These are phyloP conservation scores for Abeoforma whisleri DNA, from an alignment of 78 protist genomes.

Conservation along the genomic window DNA sequence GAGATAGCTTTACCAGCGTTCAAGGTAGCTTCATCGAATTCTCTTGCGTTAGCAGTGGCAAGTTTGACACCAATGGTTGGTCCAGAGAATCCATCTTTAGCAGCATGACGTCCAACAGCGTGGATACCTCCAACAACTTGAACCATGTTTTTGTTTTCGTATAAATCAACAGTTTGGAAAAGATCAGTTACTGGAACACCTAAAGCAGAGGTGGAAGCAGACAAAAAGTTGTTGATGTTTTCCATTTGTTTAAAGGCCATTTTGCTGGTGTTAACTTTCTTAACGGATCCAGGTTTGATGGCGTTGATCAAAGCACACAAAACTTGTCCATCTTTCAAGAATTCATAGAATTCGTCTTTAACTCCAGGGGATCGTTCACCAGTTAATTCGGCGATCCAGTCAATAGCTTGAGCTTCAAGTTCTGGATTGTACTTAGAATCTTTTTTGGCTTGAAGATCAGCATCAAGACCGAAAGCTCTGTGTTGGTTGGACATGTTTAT, in stretches of 20 bases:
- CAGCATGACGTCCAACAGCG: slow-evolving; percentile 27
- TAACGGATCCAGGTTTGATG: slow-evolving; percentile 20
- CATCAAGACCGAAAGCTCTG: slow-evolving; percentile 38
- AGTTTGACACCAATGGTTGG: slow-evolving; percentile 24
- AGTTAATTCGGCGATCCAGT: not conserved
- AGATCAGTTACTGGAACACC: slow-evolving; percentile 21
- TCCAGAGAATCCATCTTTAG: not conserved
- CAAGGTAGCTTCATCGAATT: slow-evolving; percentile 10
- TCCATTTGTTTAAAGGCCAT: slow-evolving; percentile 46
- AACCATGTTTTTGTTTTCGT: slow-evolving; percentile 35
- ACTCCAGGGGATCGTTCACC: slow-evolving; percentile 8
- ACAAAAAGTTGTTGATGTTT: slow-evolving; percentile 40
- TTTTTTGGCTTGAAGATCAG: slow-evolving; percentile 42
- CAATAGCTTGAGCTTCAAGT: slow-evolving; percentile 20
- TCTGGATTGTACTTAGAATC: slow-evolving; percentile 13
- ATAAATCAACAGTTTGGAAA: slow-evolving; percentile 42
- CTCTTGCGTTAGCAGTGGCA: slow-evolving; percentile 4
- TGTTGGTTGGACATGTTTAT: slow-evolving; percentile 32
- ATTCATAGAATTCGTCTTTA: slow-evolving; percentile 24
- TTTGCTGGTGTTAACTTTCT: slow-evolving; percentile 30
- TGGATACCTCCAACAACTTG: slow-evolving; percentile 31
- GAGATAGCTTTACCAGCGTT: slow-evolving; percentile 30
- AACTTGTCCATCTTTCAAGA: slow-evolving; percentile 40
- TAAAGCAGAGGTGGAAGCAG: slow-evolving; percentile 8
- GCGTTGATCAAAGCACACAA: slow-evolving; percentile 8